Base-by-base conservation (phyloP, 1,139 yeast genomes). In the Candida albicans region DNA sequence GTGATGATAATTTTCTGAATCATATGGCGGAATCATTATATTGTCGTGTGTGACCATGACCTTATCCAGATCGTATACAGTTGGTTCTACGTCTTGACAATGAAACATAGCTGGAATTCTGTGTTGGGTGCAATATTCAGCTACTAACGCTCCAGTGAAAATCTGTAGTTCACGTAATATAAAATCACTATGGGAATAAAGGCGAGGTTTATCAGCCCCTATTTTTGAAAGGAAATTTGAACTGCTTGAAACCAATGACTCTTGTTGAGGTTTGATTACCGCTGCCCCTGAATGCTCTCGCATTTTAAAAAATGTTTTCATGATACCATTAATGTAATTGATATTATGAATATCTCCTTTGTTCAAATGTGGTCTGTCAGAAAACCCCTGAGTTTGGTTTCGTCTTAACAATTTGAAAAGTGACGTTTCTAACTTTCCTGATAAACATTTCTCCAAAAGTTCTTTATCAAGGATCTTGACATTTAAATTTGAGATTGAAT, bases 21-120 rank as follows among this genome's bases (percentile, higher is more conserved):
- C 61, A 43, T 54, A 73, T 18, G 63, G 55, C 1, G 77, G 77
- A 3, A 72, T 51, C 33, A 73, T 54, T 18, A 58, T 15, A 49
- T 73, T 73, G 38, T 71, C 58, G 51, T 73, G 77, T 2, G 61
- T 51, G 7, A 73, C 59, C n/a, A 62, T 46, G 1, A 65, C 73
- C 27, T 57, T 59, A 31, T 55, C 49, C 14, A 45, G 50, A 12
- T 41, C 42, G 43, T 39, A 40, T 34, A 26, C 13, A 1, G 38
- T 39, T 7, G 37, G 28, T 15, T 47, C 50, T 8, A 61, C 37
- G 11, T 50, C 54, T 44, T 66, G 69, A 8, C 49, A 36, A 9
- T 53, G 54, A 18, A 52, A 45, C n/a, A 60, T 48, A 1, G 70
- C 55, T 1, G 76, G 73, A 4, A 73, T 64, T 2, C 51, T 46